A percentile compares a stretch with the other conserved stretches of the same genome.
phyloP scores from a whole-genome alignment of 805 yeast species.

The Helenozyma rhizophorensis region DNA sequence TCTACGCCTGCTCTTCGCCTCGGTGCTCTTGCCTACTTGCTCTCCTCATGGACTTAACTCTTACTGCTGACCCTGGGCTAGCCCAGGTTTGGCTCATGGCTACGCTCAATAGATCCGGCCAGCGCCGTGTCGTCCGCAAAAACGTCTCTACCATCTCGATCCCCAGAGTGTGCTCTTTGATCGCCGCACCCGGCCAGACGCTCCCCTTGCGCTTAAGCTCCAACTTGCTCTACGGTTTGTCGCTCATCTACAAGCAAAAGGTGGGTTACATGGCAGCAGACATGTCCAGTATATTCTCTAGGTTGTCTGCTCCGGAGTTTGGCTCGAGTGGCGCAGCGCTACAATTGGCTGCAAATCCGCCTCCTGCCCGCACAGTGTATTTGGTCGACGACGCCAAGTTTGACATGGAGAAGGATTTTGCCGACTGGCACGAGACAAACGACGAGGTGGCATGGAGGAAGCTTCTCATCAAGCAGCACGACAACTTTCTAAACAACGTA shows the following conservation, averaged over 20 bases:
- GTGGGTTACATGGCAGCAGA: slow-evolving; percentile 42
- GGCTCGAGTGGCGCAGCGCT: too few relatives aligned
- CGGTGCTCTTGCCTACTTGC: too few relatives aligned
- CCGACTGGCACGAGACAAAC: not conserved
- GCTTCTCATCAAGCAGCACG: not conserved
- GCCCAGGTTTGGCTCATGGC: slow-evolving; percentile 36
- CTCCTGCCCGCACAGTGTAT: too few relatives aligned
- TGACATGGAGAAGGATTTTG: slow-evolving; percentile 21
- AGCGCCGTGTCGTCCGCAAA: slow-evolving; percentile 25
- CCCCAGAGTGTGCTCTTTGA: slow-evolving; percentile 35
- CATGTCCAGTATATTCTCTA: slow-evolving; percentile 11
- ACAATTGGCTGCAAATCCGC: too few relatives aligned
- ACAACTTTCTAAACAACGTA: not conserved
- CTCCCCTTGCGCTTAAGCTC: slow-evolving; percentile 33
- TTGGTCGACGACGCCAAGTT: slow-evolving; percentile 24
- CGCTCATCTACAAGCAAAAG: slow-evolving; percentile 46
- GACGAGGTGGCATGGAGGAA: not conserved
- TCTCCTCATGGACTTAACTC: too few relatives aligned
- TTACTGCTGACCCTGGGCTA: slow-evolving; percentile 9
- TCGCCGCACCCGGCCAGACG: slow-evolving; percentile 13
- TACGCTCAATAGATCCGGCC: slow-evolving; percentile 27
- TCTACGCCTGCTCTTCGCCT: too few relatives aligned
- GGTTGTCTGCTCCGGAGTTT: slow-evolving; percentile 2
- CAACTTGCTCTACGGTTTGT: slow-evolving; percentile 44
- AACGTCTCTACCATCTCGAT: slow-evolving; percentile 36